A percentile compares a stretch with the other conserved stretches of the same genome.
Conservation (phyloP, 2,329 filamentous ascomycete genomes). For the Botrytis squamosa region DNA sequence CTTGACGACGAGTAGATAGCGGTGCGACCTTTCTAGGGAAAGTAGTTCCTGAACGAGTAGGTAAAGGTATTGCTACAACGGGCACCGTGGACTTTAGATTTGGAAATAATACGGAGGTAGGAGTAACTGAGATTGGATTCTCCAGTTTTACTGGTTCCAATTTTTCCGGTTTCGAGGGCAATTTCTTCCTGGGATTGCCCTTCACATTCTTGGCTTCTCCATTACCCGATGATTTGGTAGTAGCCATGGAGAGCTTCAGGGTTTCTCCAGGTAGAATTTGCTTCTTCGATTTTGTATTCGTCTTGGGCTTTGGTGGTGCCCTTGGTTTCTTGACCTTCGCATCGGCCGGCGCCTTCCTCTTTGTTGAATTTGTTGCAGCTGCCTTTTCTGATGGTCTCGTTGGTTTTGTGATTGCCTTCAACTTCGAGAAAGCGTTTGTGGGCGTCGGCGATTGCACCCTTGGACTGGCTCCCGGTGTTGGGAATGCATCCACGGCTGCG, state of each 20-base stretch:
- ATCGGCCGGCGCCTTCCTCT: conserved; percentile 11
- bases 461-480: conserved; percentile 59
- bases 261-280: conserved; percentile 45
- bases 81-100: conserved; percentile 24
- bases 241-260: conserved; percentile 14
- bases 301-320: conserved; percentile 8
- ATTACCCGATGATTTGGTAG: conserved; percentile 20
- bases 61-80: conserved; percentile 8
- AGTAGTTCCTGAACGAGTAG: not conserved
- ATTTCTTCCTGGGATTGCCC: conserved; percentile 35
- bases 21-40: conserved; percentile 16
- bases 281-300: conserved; percentile 49
- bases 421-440: conserved; percentile 26
- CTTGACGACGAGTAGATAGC: not conserved
- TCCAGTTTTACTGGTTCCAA: conserved; percentile 18
- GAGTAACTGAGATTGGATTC: conserved; percentile 11
- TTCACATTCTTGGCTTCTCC: conserved; percentile 15
- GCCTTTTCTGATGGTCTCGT: not conserved
- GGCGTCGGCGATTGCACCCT: conserved; percentile 42
- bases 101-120: conserved; percentile 26
- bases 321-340: conserved; percentile 17
- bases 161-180: conserved; percentile 25
- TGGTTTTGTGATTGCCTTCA: conserved; percentile 9
- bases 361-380: not conserved
- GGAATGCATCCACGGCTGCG: conserved; percentile 49